Percentiles rank a stretch among this genome's conserved stretches.
Evolutionary conservation across 2,329 filamentous ascomycete species (phyloP).

Genomic region (Fusarium cicatricum): DNA sequence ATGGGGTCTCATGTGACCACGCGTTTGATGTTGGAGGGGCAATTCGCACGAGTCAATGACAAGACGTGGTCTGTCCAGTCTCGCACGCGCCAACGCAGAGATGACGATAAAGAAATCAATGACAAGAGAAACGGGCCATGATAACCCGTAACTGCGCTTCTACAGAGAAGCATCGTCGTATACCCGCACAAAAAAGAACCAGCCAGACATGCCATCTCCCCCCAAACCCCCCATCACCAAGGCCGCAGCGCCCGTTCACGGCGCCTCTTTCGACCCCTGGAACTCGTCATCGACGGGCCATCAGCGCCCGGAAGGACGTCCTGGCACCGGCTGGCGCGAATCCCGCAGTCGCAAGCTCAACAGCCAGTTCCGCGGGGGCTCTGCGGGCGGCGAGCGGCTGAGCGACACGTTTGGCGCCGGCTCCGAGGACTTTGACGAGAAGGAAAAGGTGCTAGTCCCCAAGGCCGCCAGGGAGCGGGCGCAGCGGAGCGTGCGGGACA

Average conservation of each 20-base stretch:
- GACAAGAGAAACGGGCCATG: background rate
- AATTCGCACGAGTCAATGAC: constrained; percentile 23
- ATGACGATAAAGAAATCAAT: constrained; percentile 18
- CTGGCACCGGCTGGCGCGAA: constrained; percentile 74
- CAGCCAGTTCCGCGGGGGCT: constrained; percentile 69
- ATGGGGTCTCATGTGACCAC: constrained; percentile 39
- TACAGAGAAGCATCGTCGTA: background rate
- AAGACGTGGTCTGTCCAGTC: constrained; percentile 17
- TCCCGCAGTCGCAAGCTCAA: constrained; percentile 74
- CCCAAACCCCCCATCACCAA: constrained; percentile 29
- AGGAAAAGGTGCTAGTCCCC: constrained; percentile 53
- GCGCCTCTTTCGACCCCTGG: constrained; percentile 69
- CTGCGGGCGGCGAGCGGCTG: constrained; percentile 66
- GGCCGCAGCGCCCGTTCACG: constrained; percentile 53
- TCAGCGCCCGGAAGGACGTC: constrained; percentile 74
- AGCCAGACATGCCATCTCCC: background rate
- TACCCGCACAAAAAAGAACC: background rate
- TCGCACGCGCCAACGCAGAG: constrained; percentile 34
- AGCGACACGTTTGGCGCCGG: constrained; percentile 73
- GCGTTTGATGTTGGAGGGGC: constrained; percentile 25
- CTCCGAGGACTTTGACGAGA: constrained; percentile 62
- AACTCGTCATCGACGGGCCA: constrained; percentile 81
- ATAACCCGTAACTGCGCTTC: no score
- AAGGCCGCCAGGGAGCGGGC: constrained; percentile 52
- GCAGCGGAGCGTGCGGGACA: constrained; percentile 59